Evolutionary conservation across 2,329 filamentous ascomycete genomes (phyloP).

Genomic region (Pseudonectria foliicola): DNA sequence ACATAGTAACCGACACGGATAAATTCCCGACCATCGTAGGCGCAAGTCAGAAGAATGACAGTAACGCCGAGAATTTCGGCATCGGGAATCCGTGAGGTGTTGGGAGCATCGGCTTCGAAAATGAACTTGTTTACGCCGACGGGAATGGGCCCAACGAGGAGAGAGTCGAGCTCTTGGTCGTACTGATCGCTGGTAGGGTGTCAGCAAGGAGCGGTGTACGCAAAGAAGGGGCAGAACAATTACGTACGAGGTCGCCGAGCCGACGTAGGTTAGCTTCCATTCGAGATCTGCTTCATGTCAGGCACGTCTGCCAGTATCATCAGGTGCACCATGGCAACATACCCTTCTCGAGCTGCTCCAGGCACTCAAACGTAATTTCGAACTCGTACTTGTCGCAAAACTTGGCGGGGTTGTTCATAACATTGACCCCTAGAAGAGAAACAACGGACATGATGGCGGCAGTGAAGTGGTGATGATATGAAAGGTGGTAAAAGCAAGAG

Average conservation of each 20-base stretch:
- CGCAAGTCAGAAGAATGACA: constrained; percentile 91
- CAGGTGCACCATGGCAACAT: constrained; percentile 13
- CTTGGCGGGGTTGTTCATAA: constrained; percentile 93
- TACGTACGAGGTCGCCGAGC: constrained; percentile 88
- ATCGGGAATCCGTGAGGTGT: constrained; percentile 83
- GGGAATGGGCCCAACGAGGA: constrained; percentile 94
- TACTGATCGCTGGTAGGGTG: constrained; percentile 67
- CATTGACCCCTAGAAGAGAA: constrained; percentile 88
- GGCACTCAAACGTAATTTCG: constrained; percentile 97
- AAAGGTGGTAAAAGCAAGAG: background rate
- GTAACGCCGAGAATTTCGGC: constrained; percentile 96
- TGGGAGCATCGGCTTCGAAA: constrained; percentile 90
- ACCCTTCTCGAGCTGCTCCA: constrained; percentile 93
- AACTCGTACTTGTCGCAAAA: constrained; percentile 93
- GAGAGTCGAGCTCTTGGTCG: constrained; percentile 94
- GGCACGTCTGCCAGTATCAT: constrained; percentile 4
- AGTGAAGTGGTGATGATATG: constrained; percentile 3
- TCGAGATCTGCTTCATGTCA: constrained; percentile 65
- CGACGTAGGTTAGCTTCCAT: constrained; percentile 99
- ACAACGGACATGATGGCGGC: constrained; percentile 75
- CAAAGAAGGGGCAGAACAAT: constrained; percentile 2
- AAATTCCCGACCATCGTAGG: constrained; percentile 94
- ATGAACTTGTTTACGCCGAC: constrained; percentile 98
- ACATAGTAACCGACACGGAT: constrained; percentile 98
- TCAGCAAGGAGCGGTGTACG: constrained; percentile 15